Conservation (phyloP, 495 filamentous ascomycete genomes). For the Neurospora intermedia region DNA sequence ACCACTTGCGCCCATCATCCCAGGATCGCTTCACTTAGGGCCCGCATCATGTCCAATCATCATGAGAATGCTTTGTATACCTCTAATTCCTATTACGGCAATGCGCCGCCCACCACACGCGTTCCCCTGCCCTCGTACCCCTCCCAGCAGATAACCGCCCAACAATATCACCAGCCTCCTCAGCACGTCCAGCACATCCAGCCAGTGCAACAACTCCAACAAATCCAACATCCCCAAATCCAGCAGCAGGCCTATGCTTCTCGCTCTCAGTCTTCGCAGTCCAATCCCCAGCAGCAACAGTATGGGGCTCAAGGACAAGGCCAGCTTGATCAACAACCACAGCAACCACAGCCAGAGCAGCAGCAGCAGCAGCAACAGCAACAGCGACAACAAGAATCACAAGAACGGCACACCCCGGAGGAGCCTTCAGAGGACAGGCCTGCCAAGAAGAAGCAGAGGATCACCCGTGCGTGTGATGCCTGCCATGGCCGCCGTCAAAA, state of each 20-base stretch:
- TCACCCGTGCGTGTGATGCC: slow-evolving; percentile 13
- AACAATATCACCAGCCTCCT: neutral
- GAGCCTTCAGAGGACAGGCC: neutral
- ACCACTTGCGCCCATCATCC: neutral
- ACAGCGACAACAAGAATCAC: neutral
- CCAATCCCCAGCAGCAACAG: neutral
- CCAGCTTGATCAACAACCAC: neutral
- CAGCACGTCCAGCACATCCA: neutral
- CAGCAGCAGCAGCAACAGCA: neutral
- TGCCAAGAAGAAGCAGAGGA: neutral
- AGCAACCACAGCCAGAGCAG: neutral
- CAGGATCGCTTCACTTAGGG: neutral
- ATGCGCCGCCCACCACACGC: neutral
- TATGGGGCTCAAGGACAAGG: neutral
- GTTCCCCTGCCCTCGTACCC: neutral
- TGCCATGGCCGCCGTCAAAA: slow-evolving; percentile 4
- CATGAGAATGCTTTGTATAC: neutral
- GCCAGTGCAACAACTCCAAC: neutral
- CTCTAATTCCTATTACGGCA: neutral
- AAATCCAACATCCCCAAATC: neutral
- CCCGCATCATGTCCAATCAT: neutral
- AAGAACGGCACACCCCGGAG: neutral
- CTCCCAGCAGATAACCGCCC: neutral
- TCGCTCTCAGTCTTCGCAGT: neutral
- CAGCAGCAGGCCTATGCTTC: neutral